Evolutionary conservation across 75 land plant genomes (phyloP).

Genomic region (Pinus albicaulis): DNA sequence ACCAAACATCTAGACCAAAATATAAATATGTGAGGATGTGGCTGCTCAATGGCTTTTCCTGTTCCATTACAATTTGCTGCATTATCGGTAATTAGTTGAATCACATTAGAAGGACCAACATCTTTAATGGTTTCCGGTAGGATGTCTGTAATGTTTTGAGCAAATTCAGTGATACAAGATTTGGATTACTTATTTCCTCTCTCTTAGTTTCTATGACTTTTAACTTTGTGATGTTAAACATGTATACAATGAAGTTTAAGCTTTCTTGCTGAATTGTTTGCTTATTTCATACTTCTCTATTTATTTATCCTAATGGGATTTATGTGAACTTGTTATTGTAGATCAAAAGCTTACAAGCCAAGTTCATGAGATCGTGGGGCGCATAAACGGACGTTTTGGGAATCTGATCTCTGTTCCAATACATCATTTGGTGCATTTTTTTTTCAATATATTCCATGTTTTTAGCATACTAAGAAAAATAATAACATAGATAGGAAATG

Average conservation of each 20-base stretch:
- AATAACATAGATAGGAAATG: background rate
- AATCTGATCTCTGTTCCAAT: conserved; percentile 48
- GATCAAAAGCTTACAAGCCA: conserved; percentile 57
- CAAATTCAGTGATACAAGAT: background rate
- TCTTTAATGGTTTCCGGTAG: too few species aligned
- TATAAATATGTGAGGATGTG: too few species aligned
- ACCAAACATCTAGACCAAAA: too few species aligned
- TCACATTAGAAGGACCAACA: too few species aligned
- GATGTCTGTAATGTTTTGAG: too few species aligned
- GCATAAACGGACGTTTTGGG: conserved; percentile 57
- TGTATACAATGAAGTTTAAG: background rate
- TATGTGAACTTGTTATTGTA: conserved; percentile 8
- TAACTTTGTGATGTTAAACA: conserved; percentile 3
- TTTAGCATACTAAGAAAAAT: background rate
- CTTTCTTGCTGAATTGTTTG: background rate
- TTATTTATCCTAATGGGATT: background rate
- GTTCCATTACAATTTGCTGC: too few species aligned
- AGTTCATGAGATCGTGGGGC: conserved; percentile 56
- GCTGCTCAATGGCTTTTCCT: too few species aligned
- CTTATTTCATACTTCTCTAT: background rate
- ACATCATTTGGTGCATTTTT: conserved; percentile 36
- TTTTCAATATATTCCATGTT: background rate
- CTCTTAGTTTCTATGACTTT: conserved; percentile 1
- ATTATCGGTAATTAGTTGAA: too few species aligned
- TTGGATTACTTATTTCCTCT: background rate